Percentiles rank a stretch among this genome's conserved stretches.
Conservation (phyloP, 2,329 filamentous ascomycete genomes). For the Lachnellula arida region DNA sequence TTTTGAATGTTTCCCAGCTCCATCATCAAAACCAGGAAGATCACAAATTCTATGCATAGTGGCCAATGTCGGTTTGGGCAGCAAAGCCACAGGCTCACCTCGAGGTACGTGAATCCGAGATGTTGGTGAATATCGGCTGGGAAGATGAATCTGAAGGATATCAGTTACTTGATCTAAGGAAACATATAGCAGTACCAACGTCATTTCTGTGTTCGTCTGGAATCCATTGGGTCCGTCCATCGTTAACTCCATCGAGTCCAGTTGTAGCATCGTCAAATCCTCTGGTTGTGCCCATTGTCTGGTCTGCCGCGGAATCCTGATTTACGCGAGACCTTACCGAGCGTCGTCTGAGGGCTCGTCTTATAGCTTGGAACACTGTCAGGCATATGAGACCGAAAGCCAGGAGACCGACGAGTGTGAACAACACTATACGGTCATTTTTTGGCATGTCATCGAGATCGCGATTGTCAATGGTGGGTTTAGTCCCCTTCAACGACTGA, state of each 20-base stretch:
- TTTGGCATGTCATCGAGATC: too few species aligned
- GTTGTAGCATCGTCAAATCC: background rate
- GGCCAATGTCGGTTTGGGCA: conserved; percentile 20
- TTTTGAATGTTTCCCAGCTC: too few species aligned
- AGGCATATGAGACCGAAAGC: background rate
- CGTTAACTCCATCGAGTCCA: conserved; percentile 14
- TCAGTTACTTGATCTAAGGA: background rate
- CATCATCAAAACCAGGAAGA: background rate
- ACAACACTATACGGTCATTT: background rate
- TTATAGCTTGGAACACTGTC: background rate
- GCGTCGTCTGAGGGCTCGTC: too few species aligned
- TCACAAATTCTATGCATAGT: conserved; percentile 16
- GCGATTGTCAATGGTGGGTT: too few species aligned
- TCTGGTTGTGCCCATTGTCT: background rate
- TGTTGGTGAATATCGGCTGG: background rate
- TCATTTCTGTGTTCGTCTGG: background rate
- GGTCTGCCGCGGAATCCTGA: too few species aligned
- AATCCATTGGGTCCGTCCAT: conserved; percentile 15
- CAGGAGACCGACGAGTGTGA: background rate
- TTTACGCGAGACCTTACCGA: too few species aligned
- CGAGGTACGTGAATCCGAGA: conserved; percentile 10
- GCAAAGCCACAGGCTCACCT: conserved; percentile 17
- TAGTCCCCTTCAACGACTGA: too few species aligned
- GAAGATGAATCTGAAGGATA: background rate
- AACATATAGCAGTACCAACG: background rate